Conservation (phyloP, 345 rosid genomes). For the Zanthoxylum bungeanum region DNA sequence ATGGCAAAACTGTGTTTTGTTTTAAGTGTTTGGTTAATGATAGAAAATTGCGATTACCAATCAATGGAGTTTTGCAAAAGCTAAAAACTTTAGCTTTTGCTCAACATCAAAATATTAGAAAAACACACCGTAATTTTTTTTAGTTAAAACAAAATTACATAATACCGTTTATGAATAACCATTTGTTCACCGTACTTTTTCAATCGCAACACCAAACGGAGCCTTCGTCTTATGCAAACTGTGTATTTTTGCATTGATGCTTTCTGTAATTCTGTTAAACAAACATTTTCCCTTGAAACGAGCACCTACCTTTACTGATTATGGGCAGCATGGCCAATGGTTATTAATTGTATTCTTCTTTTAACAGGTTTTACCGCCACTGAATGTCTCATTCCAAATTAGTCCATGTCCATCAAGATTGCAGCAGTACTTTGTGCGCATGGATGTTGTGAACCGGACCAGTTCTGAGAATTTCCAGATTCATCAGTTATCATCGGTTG, state of each 20-base stretch:
- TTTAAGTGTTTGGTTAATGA: no score
- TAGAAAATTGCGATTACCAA: no score
- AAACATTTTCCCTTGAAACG: background rate
- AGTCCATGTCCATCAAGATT: conserved; percentile 77
- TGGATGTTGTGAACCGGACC: conserved; percentile 83
- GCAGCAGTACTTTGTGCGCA: conserved; percentile 78
- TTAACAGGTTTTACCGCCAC: conserved; percentile 71
- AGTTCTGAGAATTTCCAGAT: conserved; percentile 67
- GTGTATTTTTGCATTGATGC: conserved; percentile 1
- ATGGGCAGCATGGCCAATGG: background rate
- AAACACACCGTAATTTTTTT: no score
- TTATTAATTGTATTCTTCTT: conserved; percentile 5
- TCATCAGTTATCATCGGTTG: conserved; percentile 75
- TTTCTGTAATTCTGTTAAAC: background rate
- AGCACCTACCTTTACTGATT: background rate
- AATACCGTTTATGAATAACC: no score
- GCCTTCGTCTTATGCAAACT: background rate
- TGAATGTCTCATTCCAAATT: conserved; percentile 72
- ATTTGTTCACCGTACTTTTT: no score
- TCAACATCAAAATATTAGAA: no score
- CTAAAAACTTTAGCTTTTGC: no score
- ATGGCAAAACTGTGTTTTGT: no score
- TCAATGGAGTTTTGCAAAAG: no score
- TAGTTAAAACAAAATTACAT: no score
- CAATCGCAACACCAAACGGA: no score